phyloP scores from a whole-genome alignment of 257 asterid genomes.

The Leptodermis oblonga region DNA sequence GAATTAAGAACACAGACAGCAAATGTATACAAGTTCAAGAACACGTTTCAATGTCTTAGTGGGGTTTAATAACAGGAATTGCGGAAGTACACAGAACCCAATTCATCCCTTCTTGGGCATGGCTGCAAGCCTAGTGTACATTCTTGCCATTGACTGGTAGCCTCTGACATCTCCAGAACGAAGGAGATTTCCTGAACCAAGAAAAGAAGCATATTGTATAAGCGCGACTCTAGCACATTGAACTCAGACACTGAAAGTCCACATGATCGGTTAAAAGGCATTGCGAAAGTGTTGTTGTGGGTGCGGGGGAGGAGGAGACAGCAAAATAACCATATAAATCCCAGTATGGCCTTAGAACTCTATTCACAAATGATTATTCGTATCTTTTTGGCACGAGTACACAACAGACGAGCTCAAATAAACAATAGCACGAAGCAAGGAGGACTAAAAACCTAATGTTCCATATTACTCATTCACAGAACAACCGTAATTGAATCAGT shows the following conservation, averaged over 20 bases:
- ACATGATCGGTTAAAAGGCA: no score
- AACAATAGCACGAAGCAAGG: not conserved
- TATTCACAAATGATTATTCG: not conserved
- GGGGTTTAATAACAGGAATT: not conserved
- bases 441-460: not conserved
- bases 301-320: no score
- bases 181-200: slow-evolving; percentile 74
- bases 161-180: slow-evolving; percentile 91
- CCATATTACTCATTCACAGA: no score
- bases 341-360: not conserved
- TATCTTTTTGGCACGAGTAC: not conserved
- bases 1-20: not conserved
- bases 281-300: no score
- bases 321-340: not conserved
- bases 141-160: slow-evolving; percentile 93
- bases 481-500: no score
- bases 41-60: not conserved
- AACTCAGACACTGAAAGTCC: not conserved
- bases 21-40: not conserved
- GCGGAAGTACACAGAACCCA: not conserved
- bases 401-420: not conserved
- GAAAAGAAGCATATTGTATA: not conserved
- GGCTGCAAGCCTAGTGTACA: slow-evolving; percentile 98
- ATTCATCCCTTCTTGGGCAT: slow-evolving; percentile 86
- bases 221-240: not conserved